These are phyloP conservation scores for Cercospora nicotianae DNA, from an alignment of 2,329 filamentous ascomycete species.

Conservation along the genomic window DNA sequence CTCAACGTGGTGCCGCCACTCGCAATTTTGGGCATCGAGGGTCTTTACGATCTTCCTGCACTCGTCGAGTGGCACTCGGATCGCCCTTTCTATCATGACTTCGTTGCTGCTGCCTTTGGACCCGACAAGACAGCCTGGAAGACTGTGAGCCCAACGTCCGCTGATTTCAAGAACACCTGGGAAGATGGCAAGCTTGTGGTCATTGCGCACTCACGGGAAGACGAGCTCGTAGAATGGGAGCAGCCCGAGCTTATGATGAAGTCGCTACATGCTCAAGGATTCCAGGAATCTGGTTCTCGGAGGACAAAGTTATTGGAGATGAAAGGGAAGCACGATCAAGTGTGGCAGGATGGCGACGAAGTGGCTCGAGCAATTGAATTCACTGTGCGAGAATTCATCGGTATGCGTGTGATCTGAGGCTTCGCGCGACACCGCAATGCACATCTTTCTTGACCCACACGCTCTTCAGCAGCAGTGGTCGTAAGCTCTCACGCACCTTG, in stretches of 20 bases:
- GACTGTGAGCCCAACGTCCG: constrained; percentile 55
- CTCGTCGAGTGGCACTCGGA: constrained; percentile 48
- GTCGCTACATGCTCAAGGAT: constrained; percentile 49
- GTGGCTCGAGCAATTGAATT: constrained; percentile 48
- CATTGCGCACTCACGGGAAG: constrained; percentile 49
- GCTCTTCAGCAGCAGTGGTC: background rate
- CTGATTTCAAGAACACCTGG: constrained; percentile 48
- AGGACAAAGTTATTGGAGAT: constrained; percentile 49
- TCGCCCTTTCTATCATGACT: constrained; percentile 56
- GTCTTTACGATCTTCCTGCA: constrained; percentile 65
- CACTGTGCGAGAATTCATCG: constrained; percentile 28
- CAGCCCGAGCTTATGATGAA: constrained; percentile 60
- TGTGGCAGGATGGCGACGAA: constrained; percentile 62
- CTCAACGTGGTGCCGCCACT: constrained; percentile 43
- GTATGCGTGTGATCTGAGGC: constrained; percentile 9
- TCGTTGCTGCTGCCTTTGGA: constrained; percentile 64
- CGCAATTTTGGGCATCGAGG: constrained; percentile 62
- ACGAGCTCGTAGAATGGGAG: constrained; percentile 53
- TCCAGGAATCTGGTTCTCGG: constrained; percentile 35
- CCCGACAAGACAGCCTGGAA: constrained; percentile 52
- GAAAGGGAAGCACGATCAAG: constrained; percentile 61
- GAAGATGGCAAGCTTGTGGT: constrained; percentile 43
- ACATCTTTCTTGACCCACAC: background rate
- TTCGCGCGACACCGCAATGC: background rate
- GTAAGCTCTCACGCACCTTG: background rate